A percentile compares a stretch with the other conserved stretches of the same genome.
phyloP scores from a whole-genome alignment of 2,329 filamentous ascomycete species.

The Lasiodiplodia sp. region DNA sequence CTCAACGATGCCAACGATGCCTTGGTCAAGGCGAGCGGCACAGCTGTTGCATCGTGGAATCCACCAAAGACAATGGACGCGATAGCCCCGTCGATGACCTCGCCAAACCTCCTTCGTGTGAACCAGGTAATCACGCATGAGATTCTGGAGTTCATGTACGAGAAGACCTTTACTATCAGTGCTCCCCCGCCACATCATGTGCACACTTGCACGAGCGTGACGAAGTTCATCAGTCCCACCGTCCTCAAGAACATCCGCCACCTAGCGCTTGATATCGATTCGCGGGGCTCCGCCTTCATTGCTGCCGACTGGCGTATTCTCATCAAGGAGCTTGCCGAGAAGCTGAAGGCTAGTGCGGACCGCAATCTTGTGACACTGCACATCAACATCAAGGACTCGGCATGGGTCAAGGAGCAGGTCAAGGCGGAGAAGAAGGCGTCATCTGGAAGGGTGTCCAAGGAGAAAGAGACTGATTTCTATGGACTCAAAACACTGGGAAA shows the following conservation, averaged over 20 bases:
- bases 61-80: conserved; percentile 20
- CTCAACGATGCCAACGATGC: conserved; percentile 21
- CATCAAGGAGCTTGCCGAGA: conserved; percentile 10
- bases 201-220: conserved; percentile 18
- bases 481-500: conserved; percentile 17
- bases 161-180: not conserved
- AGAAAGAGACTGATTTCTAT: conserved; percentile 6
- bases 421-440: not conserved
- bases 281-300: not conserved
- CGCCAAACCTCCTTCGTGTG: conserved; percentile 10
- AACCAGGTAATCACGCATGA: conserved; percentile 8
- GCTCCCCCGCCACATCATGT: conserved; percentile 22
- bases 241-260: conserved; percentile 10
- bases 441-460: not conserved
- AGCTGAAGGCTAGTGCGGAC: not conserved
- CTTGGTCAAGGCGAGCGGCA: conserved; percentile 15
- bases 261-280: conserved; percentile 18
- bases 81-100: conserved; percentile 14
- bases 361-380: conserved; percentile 11
- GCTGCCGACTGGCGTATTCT: conserved; percentile 7
- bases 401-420: not conserved
- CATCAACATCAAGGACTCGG: conserved; percentile 16
- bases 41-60: conserved; percentile 4
- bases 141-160: not conserved
- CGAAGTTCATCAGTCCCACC: conserved; percentile 10